Conservation (phyloP, 2,329 filamentous ascomycete genomes). For the Mycosphaerelloides madeirae region DNA sequence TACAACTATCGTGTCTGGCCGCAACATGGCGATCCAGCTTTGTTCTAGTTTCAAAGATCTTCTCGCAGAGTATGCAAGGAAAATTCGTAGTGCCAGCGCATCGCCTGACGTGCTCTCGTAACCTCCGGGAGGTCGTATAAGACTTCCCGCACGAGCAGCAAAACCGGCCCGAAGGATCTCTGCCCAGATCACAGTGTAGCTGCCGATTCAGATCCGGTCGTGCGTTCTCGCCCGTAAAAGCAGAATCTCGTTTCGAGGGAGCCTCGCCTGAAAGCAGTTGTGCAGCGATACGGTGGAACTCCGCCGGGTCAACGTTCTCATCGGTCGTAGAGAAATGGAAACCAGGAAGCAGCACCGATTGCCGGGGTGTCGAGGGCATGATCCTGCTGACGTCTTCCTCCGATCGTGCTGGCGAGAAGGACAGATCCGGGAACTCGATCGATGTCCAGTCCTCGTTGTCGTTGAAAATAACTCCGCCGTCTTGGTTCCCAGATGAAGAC, state of each 20-base stretch:
- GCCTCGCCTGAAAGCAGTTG: slow-evolving; percentile 17
- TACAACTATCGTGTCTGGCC: slow-evolving; percentile 15
- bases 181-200: slow-evolving; percentile 18
- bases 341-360: slow-evolving; percentile 14
- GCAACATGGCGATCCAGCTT: slow-evolving; percentile 12
- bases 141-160: slow-evolving; percentile 22
- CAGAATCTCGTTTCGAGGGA: slow-evolving; percentile 6
- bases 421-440: slow-evolving; percentile 6
- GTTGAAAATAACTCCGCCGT: no score
- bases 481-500: no score
- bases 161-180: slow-evolving; percentile 14
- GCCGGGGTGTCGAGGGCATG: slow-evolving; percentile 8
- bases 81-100: slow-evolving; percentile 16
- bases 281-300: slow-evolving; percentile 22
- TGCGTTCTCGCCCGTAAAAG: slow-evolving; percentile 8
- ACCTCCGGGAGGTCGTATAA: slow-evolving; percentile 11
- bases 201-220: slow-evolving; percentile 5
- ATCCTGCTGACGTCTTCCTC: slow-evolving; percentile 7
- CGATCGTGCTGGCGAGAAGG: slow-evolving; percentile 13
- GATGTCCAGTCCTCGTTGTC: no score
- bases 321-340: slow-evolving; percentile 23
- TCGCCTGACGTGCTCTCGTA: slow-evolving; percentile 14
- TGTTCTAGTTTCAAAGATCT: slow-evolving; percentile 12
- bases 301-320: slow-evolving; percentile 15
- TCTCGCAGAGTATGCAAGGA: slow-evolving; percentile 19